These are phyloP conservation scores for Aspergillus neotritici DNA, from an alignment of 2,329 filamentous ascomycete genomes.

Conservation along the genomic window DNA sequence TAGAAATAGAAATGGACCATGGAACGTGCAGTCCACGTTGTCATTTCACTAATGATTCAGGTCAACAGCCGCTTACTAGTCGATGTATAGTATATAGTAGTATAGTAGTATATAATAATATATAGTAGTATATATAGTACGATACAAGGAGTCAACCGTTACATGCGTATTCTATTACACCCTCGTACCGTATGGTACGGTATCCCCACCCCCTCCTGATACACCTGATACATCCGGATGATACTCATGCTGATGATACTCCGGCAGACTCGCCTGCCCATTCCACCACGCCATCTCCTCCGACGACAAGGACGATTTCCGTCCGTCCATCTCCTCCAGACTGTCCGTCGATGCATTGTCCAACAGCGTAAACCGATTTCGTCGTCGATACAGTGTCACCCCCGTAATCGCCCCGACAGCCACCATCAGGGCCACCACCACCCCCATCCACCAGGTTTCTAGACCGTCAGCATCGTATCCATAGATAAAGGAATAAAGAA, in stretches of 20 bases:
- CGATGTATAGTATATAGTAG: too few relatives aligned
- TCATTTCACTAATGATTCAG: conserved; percentile 1
- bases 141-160: too few relatives aligned
- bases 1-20: too few relatives aligned
- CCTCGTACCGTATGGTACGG: too few relatives aligned
- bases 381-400: conserved; percentile 10
- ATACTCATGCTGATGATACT: conserved; percentile 21
- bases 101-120: too few relatives aligned
- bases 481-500: too few relatives aligned
- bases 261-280: conserved; percentile 16
- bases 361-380: conserved; percentile 2
- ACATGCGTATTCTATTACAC: too few relatives aligned
- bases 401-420: conserved; percentile 4
- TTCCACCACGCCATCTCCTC: conserved; percentile 25
- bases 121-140: too few relatives aligned
- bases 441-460: conserved; percentile 4
- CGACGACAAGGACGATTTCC: conserved; percentile 10
- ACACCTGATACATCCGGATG: conserved; percentile 17
- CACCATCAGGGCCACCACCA: conserved; percentile 6
- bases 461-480: neutral
- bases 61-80: too few relatives aligned
- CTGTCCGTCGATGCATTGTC: conserved; percentile 11
- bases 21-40: too few relatives aligned
- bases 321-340: conserved; percentile 14
- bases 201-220: too few relatives aligned